These are phyloP conservation scores for Cadophora sp. DNA, from an alignment of 2,329 filamentous ascomycete species.

Conservation along the genomic window DNA sequence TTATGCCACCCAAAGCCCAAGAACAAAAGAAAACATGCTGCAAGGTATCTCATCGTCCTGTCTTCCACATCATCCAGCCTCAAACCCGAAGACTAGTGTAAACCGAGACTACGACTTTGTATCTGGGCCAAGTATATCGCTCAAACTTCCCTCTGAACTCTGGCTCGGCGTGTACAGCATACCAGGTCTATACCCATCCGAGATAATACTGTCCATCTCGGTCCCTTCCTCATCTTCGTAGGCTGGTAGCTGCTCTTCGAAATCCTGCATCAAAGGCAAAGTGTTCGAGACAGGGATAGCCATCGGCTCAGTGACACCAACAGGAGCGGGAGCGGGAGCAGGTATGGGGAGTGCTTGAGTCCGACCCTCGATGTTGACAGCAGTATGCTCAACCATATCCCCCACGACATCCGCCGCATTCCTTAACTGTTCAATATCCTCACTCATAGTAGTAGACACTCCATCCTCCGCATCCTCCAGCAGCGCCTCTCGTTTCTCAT, in stretches of 20 bases:
- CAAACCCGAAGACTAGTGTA: neutral
- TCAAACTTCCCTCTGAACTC: slow-evolving; percentile 33
- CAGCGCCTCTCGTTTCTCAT: slow-evolving; percentile 35
- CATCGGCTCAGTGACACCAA: neutral
- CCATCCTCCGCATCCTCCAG: slow-evolving; percentile 35
- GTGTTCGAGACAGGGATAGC: slow-evolving; percentile 4
- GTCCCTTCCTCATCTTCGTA: slow-evolving; percentile 39
- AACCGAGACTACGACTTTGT: slow-evolving; percentile 31
- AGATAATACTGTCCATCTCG: slow-evolving; percentile 34
- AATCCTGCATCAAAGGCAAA: slow-evolving; percentile 20
- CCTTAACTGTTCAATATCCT: slow-evolving; percentile 35
- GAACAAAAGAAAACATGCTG: slow-evolving; percentile 17
- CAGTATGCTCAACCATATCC: slow-evolving; percentile 32
- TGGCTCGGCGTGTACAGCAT: slow-evolving; percentile 34
- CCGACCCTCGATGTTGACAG: slow-evolving; percentile 24
- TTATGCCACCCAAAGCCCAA: neutral
- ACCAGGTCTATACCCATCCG: slow-evolving; percentile 41
- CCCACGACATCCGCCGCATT: slow-evolving; percentile 35
- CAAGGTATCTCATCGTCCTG: slow-evolving; percentile 15
- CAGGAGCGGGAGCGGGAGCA: slow-evolving; percentile 1
- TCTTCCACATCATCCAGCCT: neutral
- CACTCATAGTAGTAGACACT: slow-evolving; percentile 33
- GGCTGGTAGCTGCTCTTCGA: slow-evolving; percentile 38
- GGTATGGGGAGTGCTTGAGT: neutral
- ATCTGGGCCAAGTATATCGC: slow-evolving; percentile 39